Evolutionary conservation across 441 rosid species (phyloP).

Genomic region (Daphne laureola): DNA sequence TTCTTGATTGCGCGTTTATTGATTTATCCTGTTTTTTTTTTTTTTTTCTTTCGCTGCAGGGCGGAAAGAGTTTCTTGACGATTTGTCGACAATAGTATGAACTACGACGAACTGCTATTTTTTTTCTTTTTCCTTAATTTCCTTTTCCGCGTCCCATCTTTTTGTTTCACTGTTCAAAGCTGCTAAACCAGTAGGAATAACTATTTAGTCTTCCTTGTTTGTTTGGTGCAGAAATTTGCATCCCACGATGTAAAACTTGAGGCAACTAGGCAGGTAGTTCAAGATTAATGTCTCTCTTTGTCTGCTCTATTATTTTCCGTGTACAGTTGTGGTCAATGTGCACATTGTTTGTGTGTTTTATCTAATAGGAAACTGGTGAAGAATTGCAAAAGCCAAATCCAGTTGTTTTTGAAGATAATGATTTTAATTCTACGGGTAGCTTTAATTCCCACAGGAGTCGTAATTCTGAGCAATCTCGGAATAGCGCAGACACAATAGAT

Average conservation of each 20-base stretch:
- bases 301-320: constrained; percentile 1
- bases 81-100: constrained; percentile 50
- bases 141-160: not conserved
- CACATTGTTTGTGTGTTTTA: constrained; percentile 7
- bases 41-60: constrained; percentile 38
- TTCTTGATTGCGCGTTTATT: constrained; percentile 9
- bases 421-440: constrained; percentile 32
- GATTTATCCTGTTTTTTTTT: constrained; percentile 15
- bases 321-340: too few relatives aligned
- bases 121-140: constrained; percentile 6
- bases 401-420: constrained; percentile 46
- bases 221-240: constrained; percentile 53
- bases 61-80: constrained; percentile 53
- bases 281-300: constrained; percentile 7
- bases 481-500: constrained; percentile 19
- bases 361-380: constrained; percentile 53
- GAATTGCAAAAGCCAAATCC: constrained; percentile 67
- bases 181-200: not conserved
- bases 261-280: constrained; percentile 57
- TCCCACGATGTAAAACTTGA: constrained; percentile 35
- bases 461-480: constrained; percentile 20
- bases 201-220: constrained; percentile 5
- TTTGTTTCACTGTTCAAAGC: constrained; percentile 7
- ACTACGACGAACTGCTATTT: constrained; percentile 21
- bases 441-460: constrained; percentile 18